Evolutionary conservation across 2,329 filamentous ascomycete species (phyloP).

Genomic region (Macrophomina phaseolina): DNA sequence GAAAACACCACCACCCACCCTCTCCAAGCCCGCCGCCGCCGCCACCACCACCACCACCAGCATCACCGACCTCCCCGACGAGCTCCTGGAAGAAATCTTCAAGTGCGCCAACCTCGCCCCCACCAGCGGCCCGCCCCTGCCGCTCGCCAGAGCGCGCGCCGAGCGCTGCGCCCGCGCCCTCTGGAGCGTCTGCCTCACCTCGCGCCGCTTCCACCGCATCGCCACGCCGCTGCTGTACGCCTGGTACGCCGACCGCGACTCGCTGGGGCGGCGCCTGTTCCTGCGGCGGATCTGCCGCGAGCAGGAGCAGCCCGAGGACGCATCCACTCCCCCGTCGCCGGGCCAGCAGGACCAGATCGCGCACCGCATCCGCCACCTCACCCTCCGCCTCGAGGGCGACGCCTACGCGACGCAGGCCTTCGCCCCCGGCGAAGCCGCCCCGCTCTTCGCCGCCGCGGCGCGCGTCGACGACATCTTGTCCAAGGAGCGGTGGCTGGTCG

Average conservation of each 20-base stretch:
- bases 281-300: background rate
- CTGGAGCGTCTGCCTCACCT: constrained; percentile 6
- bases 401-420: background rate
- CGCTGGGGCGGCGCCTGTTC: background rate
- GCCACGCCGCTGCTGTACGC: constrained; percentile 11
- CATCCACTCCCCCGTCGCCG: no score
- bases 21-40: no score
- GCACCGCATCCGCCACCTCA: background rate
- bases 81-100: constrained; percentile 12
- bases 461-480: constrained; percentile 13
- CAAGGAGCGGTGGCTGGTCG: constrained; percentile 13
- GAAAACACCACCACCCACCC: no score
- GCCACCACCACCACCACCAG: background rate
- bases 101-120: background rate
- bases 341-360: background rate
- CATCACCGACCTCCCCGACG: constrained; percentile 9
- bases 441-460: constrained; percentile 6
- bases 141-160: background rate
- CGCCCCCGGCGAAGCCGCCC: background rate
- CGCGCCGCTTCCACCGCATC: background rate
- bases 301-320: background rate
- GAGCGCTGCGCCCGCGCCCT: background rate
- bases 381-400: constrained; percentile 3
- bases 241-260: constrained; percentile 1
- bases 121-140: background rate